Conservation (phyloP, 2,329 filamentous ascomycete species). For the Pyrenochaeta sp. region DNA sequence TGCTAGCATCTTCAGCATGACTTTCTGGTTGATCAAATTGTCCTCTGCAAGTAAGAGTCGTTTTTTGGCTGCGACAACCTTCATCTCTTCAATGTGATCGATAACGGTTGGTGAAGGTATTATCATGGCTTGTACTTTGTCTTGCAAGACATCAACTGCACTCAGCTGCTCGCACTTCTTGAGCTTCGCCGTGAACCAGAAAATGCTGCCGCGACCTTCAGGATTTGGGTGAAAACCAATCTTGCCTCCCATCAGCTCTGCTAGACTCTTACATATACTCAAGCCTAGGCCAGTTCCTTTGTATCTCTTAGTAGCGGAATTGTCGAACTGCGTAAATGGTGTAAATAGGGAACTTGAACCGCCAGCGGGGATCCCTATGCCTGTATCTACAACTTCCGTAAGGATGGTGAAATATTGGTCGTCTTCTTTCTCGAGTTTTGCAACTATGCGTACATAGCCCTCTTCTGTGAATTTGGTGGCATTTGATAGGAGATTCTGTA, state of each 20-base stretch:
- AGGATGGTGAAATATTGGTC: constrained; percentile 57
- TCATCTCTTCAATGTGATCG: constrained; percentile 33
- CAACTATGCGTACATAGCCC: constrained; percentile 60
- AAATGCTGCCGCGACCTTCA: constrained; percentile 57
- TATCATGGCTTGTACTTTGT: constrained; percentile 16
- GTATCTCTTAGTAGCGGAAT: constrained; percentile 61
- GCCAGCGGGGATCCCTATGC: constrained; percentile 61
- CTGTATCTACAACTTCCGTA: constrained; percentile 63
- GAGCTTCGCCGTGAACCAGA: constrained; percentile 59
- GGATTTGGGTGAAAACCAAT: constrained; percentile 60
- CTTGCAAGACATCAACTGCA: constrained; percentile 18
- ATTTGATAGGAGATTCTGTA: constrained; percentile 70
- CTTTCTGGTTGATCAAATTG: constrained; percentile 58
- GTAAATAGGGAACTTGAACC: constrained; percentile 61
- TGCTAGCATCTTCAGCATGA: constrained; percentile 58
- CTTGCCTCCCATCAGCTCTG: constrained; percentile 65
- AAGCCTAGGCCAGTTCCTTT: constrained; percentile 66
- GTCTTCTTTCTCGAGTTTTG: constrained; percentile 53
- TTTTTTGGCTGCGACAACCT: constrained; percentile 27
- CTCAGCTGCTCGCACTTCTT: constrained; percentile 39
- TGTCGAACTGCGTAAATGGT: constrained; percentile 65
- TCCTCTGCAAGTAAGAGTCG: constrained; percentile 57
- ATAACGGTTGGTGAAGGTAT: constrained; percentile 14
- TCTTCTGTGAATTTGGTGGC: constrained; percentile 69
- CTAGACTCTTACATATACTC: constrained; percentile 65